These are phyloP conservation scores for Hypericum androsaemum DNA, from an alignment of 345 rosid species.

Conservation along the genomic window DNA sequence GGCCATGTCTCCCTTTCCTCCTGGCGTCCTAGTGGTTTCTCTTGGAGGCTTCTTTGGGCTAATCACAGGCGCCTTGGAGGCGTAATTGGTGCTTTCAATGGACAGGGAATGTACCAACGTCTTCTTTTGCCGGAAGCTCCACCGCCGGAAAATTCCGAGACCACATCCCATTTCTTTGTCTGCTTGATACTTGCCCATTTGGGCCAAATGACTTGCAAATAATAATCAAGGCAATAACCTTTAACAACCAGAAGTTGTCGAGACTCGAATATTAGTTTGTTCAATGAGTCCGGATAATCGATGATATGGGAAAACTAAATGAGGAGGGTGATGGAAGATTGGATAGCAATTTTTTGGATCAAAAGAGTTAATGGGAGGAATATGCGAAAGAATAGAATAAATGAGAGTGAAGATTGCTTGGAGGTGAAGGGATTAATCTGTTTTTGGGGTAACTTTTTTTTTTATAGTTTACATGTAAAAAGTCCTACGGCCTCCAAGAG, in stretches of 20 bases:
- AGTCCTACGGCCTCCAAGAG: constrained; percentile 30
- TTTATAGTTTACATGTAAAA: constrained; percentile 11
- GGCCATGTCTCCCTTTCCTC: constrained; percentile 16
- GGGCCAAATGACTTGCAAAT: constrained; percentile 7
- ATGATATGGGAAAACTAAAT: constrained; percentile 2
- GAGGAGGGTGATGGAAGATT: background rate
- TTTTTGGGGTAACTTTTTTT: too few relatives aligned
- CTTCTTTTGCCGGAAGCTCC: constrained; percentile 34
- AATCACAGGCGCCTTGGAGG: background rate
- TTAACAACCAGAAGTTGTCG: too few relatives aligned
- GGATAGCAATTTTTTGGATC: background rate
- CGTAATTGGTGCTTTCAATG: constrained; percentile 12
- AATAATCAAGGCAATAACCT: too few relatives aligned
- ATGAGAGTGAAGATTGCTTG: constrained; percentile 20
- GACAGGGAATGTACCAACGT: constrained; percentile 31
- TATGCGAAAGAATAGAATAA: constrained; percentile 2
- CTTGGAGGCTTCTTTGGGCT: constrained; percentile 14
- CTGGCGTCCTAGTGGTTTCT: constrained; percentile 18
- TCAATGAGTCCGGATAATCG: too few relatives aligned
- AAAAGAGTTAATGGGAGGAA: constrained; percentile 3
- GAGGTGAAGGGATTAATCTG: constrained; percentile 28
- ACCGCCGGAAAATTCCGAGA: constrained; percentile 33
- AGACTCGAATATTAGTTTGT: too few relatives aligned
- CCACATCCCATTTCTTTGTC: constrained; percentile 45
- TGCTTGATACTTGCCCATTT: constrained; percentile 17